phyloP scores from a whole-genome alignment of 305 asterid genomes.

The Solanum hybrid region DNA sequence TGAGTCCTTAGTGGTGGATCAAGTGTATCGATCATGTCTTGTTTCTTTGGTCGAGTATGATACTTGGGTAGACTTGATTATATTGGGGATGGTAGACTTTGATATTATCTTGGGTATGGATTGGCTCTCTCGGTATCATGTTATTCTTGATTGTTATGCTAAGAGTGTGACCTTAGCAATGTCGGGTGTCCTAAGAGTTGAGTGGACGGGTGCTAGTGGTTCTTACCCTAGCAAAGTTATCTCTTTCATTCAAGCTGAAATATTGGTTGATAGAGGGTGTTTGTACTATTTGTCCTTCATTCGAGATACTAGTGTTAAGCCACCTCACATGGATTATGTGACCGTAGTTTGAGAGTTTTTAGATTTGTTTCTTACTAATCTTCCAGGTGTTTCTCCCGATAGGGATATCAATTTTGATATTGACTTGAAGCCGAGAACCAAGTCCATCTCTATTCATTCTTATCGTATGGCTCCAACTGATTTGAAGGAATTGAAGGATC shows the following conservation, averaged over 20 bases:
- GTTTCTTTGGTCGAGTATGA: too few relatives aligned
- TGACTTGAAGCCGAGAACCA: background rate
- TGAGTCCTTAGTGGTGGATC: too few relatives aligned
- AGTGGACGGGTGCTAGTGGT: background rate
- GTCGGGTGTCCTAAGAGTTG: background rate
- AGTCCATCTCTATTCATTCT: background rate
- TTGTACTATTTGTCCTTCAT: too few relatives aligned
- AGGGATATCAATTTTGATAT: background rate
- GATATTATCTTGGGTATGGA: background rate
- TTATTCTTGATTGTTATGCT: background rate
- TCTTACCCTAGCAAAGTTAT: too few relatives aligned
- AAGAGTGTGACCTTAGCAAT: background rate
- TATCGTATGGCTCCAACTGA: background rate
- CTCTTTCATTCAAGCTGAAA: too few relatives aligned
- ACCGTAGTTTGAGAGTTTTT: too few relatives aligned
- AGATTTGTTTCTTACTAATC: background rate
- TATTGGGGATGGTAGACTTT: background rate
- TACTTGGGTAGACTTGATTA: too few relatives aligned
- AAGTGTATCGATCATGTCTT: too few relatives aligned
- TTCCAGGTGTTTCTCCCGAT: too few relatives aligned
- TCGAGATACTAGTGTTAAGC: too few relatives aligned
- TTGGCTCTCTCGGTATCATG: background rate
- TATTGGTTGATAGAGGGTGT: too few relatives aligned
- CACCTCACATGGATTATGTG: too few relatives aligned
- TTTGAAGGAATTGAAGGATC: background rate